Conservation (phyloP, 169 alveolate species). For the Perkinsus chesapeaki region DNA sequence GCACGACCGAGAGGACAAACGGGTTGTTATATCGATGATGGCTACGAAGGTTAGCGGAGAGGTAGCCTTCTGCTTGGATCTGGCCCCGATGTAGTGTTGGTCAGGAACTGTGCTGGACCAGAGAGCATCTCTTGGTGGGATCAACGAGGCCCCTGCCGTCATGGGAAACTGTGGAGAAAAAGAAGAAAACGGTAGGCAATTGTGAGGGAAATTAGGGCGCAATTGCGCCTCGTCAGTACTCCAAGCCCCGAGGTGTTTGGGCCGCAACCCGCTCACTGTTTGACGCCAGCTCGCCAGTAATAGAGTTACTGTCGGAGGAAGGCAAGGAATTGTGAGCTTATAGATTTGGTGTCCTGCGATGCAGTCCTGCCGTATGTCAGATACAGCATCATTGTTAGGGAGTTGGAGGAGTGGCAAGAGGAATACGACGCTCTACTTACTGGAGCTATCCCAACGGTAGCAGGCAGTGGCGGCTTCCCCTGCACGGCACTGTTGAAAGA, state of each 20-base stretch:
- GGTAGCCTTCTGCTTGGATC: too few species aligned
- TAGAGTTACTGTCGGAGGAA: background rate
- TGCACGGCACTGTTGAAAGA: too few species aligned
- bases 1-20: background rate
- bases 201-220: too few species aligned
- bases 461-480: too few species aligned
- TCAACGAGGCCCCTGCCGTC: too few species aligned
- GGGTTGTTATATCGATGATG: background rate
- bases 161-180: too few species aligned
- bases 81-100: too few species aligned
- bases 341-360: background rate
- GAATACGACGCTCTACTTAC: background rate
- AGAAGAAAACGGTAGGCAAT: too few species aligned
- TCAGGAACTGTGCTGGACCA: too few species aligned
- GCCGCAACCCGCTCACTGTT: background rate
- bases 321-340: background rate
- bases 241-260: background rate
- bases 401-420: background rate
- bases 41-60: background rate
- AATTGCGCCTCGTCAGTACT: too few species aligned
- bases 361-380: too few species aligned
- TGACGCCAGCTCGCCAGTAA: background rate
- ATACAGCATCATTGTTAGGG: background rate
- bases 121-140: too few species aligned
- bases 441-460: background rate